phyloP scores from a whole-genome alignment of 805 yeast species.

The Torulaspora franciscae region DNA sequence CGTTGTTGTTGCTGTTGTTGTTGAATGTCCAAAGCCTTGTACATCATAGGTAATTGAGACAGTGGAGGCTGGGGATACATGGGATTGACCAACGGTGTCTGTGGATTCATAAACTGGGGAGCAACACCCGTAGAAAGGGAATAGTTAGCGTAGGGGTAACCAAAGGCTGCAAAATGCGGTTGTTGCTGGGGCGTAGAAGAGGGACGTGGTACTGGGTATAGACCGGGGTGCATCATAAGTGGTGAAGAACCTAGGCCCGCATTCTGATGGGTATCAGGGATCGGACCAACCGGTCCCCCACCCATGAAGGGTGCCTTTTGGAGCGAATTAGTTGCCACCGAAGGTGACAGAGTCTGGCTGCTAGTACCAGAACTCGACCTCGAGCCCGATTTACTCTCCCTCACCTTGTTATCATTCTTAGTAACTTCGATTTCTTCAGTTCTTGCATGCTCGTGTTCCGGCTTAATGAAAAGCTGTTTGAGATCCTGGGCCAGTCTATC shows the following conservation, averaged over 20 bases:
- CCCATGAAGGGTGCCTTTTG: background rate
- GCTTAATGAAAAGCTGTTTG: conserved; percentile 13
- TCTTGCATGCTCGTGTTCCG: conserved; percentile 3
- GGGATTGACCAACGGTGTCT: conserved; percentile 14
- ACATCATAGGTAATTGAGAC: conserved; percentile 16
- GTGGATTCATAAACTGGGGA: conserved; percentile 17
- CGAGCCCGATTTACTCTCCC: conserved; percentile 2
- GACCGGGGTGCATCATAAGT: conserved; percentile 9
- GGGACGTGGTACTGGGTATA: conserved; percentile 5
- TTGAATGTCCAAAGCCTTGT: conserved; percentile 12
- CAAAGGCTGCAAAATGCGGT: conserved; percentile 4
- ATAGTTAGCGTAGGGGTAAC: conserved; percentile 16
- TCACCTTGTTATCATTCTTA: conserved; percentile 1
- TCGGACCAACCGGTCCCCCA: background rate
- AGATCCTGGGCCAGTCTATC: conserved; percentile 15
- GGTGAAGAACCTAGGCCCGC: conserved; percentile 8
- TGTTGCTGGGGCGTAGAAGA: conserved; percentile 7
- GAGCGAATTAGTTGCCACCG: background rate
- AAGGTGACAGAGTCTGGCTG: background rate
- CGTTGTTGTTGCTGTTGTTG: conserved; percentile 10
- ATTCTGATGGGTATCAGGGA: background rate
- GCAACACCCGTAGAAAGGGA: conserved; percentile 12
- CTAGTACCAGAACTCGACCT: background rate
- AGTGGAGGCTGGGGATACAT: conserved; percentile 17
- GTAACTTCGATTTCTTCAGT: conserved; percentile 1